phyloP scores from a whole-genome alignment of 257 asterid species.

The Capsicum chinense region DNA sequence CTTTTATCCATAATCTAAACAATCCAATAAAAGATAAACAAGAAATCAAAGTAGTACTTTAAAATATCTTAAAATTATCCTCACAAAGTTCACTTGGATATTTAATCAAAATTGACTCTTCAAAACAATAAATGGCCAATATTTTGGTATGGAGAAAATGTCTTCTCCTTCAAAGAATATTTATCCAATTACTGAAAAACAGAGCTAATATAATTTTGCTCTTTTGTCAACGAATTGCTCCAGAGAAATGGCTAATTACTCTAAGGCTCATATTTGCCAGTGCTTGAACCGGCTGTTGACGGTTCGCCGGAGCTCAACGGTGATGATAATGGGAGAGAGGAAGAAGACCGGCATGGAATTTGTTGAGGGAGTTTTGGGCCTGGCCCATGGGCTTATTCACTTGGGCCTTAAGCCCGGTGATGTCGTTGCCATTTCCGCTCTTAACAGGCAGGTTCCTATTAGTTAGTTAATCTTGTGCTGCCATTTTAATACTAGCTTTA shows the following conservation, averaged over 20 bases:
- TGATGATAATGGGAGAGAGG: slow-evolving; percentile 52
- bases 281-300: slow-evolving; percentile 73
- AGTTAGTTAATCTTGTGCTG: not conserved
- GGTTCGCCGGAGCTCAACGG: slow-evolving; percentile 55
- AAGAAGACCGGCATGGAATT: slow-evolving; percentile 78
- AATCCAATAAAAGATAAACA: not conserved
- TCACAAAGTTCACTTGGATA: not conserved
- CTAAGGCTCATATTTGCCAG: slow-evolving; percentile 84
- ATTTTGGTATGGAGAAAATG: not conserved
- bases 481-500: no score
- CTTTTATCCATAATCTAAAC: not conserved
- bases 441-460: slow-evolving; percentile 78
- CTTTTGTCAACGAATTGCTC: not conserved
- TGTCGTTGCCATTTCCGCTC: slow-evolving; percentile 82
- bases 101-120: not conserved
- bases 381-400: slow-evolving; percentile 62
- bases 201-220: no score
- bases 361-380: slow-evolving; percentile 57
- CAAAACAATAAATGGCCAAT: not conserved
- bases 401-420: slow-evolving; percentile 82
- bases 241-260: slow-evolving; percentile 52
- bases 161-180: not conserved
- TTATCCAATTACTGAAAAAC: not conserved
- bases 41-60: not conserved
- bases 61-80: not conserved